Evolutionary conservation across 305 asterid species (phyloP).

Genomic region (Fraxinus nigra): DNA sequence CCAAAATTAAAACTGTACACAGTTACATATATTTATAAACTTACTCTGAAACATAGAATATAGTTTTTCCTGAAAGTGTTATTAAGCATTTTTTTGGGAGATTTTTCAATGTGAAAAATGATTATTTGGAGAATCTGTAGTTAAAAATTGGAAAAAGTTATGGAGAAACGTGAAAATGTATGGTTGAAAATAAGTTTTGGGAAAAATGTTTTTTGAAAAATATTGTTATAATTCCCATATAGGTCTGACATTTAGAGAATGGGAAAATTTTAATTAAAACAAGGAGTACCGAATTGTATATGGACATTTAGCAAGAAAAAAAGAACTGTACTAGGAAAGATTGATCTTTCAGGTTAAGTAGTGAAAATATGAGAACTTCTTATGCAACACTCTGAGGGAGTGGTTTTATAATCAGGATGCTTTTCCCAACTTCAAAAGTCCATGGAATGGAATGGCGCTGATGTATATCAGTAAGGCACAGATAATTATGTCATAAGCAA

Average conservation of each 20-base stretch:
- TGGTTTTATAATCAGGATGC: neutral
- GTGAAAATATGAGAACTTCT: neutral
- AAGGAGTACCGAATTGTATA: neutral
- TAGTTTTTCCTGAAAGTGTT: neutral
- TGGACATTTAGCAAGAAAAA: neutral
- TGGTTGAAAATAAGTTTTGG: neutral
- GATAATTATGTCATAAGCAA: neutral
- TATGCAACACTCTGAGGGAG: neutral
- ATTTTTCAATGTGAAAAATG: neutral
- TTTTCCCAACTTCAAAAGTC: neutral
- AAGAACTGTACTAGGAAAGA: neutral
- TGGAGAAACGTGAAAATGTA: neutral
- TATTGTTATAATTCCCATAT: too few relatives aligned
- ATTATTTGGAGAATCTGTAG: neutral
- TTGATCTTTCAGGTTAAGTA: neutral
- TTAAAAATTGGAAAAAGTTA: neutral
- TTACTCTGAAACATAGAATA: neutral
- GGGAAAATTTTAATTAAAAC: neutral
- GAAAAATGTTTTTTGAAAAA: neutral
- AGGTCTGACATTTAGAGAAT: neutral
- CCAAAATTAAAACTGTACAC: neutral
- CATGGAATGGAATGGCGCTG: neutral
- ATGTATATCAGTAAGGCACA: neutral
- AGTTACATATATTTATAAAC: neutral
- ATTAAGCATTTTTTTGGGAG: neutral